Evolutionary conservation across 441 rosid species (phyloP).

Genomic region (Brassica hybrid): DNA sequence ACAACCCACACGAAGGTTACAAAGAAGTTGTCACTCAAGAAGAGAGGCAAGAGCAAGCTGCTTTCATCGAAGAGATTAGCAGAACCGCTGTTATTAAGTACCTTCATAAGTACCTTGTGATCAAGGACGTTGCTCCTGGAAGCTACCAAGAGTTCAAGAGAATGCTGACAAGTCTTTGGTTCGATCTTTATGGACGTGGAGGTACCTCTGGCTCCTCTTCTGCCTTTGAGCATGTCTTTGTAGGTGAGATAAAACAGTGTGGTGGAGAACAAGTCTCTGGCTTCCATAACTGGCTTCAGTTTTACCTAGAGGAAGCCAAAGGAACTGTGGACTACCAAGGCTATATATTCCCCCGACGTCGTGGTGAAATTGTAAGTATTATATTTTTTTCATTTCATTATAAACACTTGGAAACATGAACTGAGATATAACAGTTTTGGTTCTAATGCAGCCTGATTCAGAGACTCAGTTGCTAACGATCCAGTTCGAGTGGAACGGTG

Average conservation of each 20-base stretch:
- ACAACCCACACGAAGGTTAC: slow-evolving; percentile 76
- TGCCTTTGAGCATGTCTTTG: slow-evolving; percentile 99
- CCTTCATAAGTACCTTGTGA: slow-evolving; percentile 72
- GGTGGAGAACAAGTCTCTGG: slow-evolving; percentile 86
- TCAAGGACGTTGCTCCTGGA: slow-evolving; percentile 64
- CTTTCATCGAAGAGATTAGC: slow-evolving; percentile 91
- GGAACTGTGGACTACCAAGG: not conserved
- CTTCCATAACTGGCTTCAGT: slow-evolving; percentile 98
- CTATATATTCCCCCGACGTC: slow-evolving; percentile 68
- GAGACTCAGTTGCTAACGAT: slow-evolving; percentile 82
- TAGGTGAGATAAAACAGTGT: slow-evolving; percentile 82
- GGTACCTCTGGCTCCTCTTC: slow-evolving; percentile 84
- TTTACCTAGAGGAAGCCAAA: slow-evolving; percentile 6
- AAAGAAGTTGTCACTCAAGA: slow-evolving; percentile 84
- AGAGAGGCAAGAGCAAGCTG: slow-evolving; percentile 90
- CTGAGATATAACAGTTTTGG: not conserved
- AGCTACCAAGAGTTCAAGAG: slow-evolving; percentile 74
- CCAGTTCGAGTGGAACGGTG: slow-evolving; percentile 94
- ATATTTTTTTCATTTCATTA: not conserved
- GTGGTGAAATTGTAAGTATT: slow-evolving; percentile 43
- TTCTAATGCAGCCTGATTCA: slow-evolving; percentile 73
- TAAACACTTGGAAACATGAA: not conserved
- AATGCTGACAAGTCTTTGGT: slow-evolving; percentile 74
- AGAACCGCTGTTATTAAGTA: slow-evolving; percentile 88
- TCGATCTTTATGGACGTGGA: slow-evolving; percentile 84